Evolutionary conservation across 2,329 filamentous ascomycete species (phyloP).

Genomic region (Emergomyces orientalis): DNA sequence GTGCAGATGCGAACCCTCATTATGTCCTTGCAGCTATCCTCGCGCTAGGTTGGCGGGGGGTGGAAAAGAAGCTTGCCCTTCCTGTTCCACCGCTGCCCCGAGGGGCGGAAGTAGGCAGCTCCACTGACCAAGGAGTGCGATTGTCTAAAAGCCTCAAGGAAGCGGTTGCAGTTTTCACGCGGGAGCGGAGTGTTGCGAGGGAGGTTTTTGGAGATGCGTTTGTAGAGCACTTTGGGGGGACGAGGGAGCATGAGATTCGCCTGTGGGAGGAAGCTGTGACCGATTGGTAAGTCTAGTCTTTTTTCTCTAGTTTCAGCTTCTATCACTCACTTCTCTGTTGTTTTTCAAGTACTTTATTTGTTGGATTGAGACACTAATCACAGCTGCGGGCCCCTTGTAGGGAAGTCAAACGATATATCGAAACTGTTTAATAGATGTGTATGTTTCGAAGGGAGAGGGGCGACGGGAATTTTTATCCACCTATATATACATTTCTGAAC

Average conservation of each 20-base stretch:
- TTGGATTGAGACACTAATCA: constrained; percentile 6
- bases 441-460: neutral
- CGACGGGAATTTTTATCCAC: neutral
- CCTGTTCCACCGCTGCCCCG: constrained; percentile 72
- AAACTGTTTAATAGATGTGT: constrained; percentile 49
- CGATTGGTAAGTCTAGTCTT: constrained; percentile 63
- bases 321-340: neutral
- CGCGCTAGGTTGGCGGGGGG: constrained; percentile 78
- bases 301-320: neutral
- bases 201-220: constrained; percentile 92
- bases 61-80: constrained; percentile 85
- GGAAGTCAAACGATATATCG: constrained; percentile 70
- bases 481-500: neutral
- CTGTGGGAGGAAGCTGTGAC: constrained; percentile 95
- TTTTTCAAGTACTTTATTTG: constrained; percentile 9
- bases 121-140: constrained; percentile 60
- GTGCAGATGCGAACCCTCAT: constrained; percentile 87
- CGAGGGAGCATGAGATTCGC: constrained; percentile 79
- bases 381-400: constrained; percentile 33
- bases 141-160: constrained; percentile 80
- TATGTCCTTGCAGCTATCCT: constrained; percentile 80
- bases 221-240: constrained; percentile 90
- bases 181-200: constrained; percentile 73
- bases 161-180: constrained; percentile 68
- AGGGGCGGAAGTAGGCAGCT: constrained; percentile 69